Evolutionary conservation across 2,329 filamentous ascomycete genomes (phyloP), one percentile per base, ranked within the genome.

Genomic region (Cordyceps pruinosa): DNA sequence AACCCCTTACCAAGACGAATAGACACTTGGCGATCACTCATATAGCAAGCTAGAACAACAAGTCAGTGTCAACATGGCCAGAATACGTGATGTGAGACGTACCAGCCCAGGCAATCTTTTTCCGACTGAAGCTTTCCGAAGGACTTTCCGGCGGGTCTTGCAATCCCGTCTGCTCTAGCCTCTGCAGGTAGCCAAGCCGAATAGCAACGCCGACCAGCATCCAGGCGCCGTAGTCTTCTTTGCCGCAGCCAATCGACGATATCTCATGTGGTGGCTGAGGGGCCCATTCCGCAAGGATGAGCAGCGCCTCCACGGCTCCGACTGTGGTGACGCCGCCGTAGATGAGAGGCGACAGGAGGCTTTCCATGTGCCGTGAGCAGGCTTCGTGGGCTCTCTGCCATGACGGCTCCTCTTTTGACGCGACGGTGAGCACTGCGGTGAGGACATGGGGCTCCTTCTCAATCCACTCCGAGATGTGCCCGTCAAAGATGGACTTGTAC

Each of bases 141-240:
- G 83, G 82, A n/a, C 77, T 77, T 12, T 80, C 78, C 44, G 79
- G 75, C 37, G 84, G 80, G 32, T 82, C 79, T 44, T 82, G 77
- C 62, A 89, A 85, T 0, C 84, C 84, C 21, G 86, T 88, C 59
- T 84, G 78, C 65, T 90, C 87, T 19, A 90, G 74, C 1, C 83
- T 83, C 17, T 89, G 80, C 51, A 87, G 87, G 66, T 89, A 89
- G 0, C 82, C 86, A 3, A 88, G 80, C 7, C 87, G 79, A 7
- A 90, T 71, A 3, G 87, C 87, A 21, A 86, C 78, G 1, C 87
- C 87, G 6, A 89, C 85, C 63, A 89, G 84, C 86, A 89, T 89
- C 87, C 87, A 90, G 0, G 86, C 85, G 30, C 87, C 85, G 45
- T 87, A 80, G 63, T 90, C 86, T 66, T 89, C 87, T 67, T 89